phyloP scores from a whole-genome alignment of 768 basidiomycete genomes.

The Mycena venus region DNA sequence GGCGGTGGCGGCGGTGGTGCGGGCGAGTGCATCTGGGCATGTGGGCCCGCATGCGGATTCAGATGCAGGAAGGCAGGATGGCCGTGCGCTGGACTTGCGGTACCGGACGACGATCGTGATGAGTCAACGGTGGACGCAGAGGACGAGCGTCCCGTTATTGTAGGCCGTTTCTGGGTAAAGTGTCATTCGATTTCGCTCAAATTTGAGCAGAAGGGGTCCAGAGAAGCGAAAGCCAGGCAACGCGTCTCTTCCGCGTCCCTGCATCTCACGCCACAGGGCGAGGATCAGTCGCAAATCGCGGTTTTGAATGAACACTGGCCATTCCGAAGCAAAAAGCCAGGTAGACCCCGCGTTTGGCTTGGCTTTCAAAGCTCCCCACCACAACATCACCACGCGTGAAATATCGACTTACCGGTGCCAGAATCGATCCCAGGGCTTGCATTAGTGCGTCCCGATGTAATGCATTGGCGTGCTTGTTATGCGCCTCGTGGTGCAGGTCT shows the following conservation, averaged over 20 bases:
- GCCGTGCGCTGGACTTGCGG: constrained; percentile 60
- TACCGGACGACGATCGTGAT: constrained; percentile 63
- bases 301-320: neutral
- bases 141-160: constrained; percentile 23
- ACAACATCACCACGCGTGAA: neutral
- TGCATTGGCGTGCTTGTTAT: constrained; percentile 44
- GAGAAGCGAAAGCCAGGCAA: constrained; percentile 20
- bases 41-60: constrained; percentile 34
- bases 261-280: neutral
- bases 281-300: neutral
- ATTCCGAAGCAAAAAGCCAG: neutral
- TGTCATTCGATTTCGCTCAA: neutral
- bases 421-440: constrained; percentile 71
- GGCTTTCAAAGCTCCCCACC: neutral
- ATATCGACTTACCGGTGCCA: constrained; percentile 64
- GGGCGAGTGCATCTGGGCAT: constrained; percentile 14
- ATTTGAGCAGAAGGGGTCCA: neutral
- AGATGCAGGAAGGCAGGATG: constrained; percentile 39
- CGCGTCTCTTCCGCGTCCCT: constrained; percentile 20
- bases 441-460: constrained; percentile 65
- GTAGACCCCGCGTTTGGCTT: too few species aligned
- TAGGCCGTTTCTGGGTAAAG: constrained; percentile 62
- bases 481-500: constrained; percentile 18
- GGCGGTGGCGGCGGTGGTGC: constrained; percentile 16
- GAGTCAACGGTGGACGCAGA: constrained; percentile 48